These are phyloP conservation scores for Xylaria castorea DNA, from an alignment of 495 filamentous ascomycete species.

Conservation along the genomic window DNA sequence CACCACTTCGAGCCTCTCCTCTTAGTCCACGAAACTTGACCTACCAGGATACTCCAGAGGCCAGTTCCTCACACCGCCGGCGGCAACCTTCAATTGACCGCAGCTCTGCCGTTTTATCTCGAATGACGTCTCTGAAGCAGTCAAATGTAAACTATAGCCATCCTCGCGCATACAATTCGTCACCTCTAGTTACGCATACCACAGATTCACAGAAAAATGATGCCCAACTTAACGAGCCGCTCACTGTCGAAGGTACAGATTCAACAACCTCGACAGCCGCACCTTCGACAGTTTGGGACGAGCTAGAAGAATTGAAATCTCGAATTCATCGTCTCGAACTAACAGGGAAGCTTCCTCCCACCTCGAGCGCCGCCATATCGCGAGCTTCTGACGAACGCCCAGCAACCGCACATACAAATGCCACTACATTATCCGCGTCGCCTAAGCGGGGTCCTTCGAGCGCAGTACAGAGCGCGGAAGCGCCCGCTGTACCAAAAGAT, in stretches of 20 bases:
- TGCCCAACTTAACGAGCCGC: slow-evolving; percentile 40
- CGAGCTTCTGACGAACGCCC: slow-evolving; percentile 80
- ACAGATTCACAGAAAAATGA: slow-evolving; percentile 46
- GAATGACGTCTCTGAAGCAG: slow-evolving; percentile 56
- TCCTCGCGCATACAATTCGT: slow-evolving; percentile 60
- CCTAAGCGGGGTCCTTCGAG: slow-evolving; percentile 69
- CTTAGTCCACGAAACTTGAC: slow-evolving; percentile 49
- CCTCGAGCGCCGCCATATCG: slow-evolving; percentile 79
- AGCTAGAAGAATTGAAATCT: slow-evolving; percentile 94
- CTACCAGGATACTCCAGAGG: slow-evolving; percentile 55
- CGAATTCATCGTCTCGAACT: slow-evolving; percentile 91
- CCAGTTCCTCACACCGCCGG: slow-evolving; percentile 50
- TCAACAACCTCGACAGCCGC: slow-evolving; percentile 86
- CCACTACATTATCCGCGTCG: slow-evolving; percentile 88
- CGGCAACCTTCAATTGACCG: slow-evolving; percentile 50
- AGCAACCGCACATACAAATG: slow-evolving; percentile 89
- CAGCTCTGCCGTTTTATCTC: slow-evolving; percentile 40
- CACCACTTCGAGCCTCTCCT: slow-evolving; percentile 47
- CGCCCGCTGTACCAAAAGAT: slow-evolving; percentile 45
- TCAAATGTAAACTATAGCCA: slow-evolving; percentile 63
- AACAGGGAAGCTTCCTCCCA: slow-evolving; percentile 83
- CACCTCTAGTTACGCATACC: slow-evolving; percentile 60
- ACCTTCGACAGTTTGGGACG: slow-evolving; percentile 96
- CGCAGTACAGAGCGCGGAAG: slow-evolving; percentile 45
- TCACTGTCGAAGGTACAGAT: slow-evolving; percentile 68